Evolutionary conservation across 139 green algal species (phyloP), one percentile per base, ranked within the genome.

Genomic region (Chara braunii): DNA sequence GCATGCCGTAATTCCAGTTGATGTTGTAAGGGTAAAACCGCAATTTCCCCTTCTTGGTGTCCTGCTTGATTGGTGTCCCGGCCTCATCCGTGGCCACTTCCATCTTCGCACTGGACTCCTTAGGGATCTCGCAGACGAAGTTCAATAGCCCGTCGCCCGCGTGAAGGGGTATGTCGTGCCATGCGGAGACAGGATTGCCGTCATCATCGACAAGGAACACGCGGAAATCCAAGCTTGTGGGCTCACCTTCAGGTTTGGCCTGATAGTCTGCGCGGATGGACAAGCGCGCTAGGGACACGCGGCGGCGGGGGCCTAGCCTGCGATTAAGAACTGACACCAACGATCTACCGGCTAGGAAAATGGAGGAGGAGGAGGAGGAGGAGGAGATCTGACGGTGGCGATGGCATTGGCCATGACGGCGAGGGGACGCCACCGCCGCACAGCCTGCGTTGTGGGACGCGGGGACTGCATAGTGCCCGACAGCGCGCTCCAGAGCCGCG

Each of bases 11-110:
- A 87, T 98, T 99, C 92, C 92, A 98, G 86, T 99, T 96, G 85
- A 99, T 99, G 90, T 98, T 98, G 88, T 98, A 94, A 43, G 88
- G 94, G 85, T 99, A 99, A 85, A 93, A 93, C 5, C 94, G 73
- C 45, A 99, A 82, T 80, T 97, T 97, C 77, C 90, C 94, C 84
- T 99, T 99, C 87, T 99, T 99, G 51, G 83, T 92, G 78, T 97
- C 93, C 76, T 99, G 94, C 86, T 98, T 99, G 87, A 99, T 97
- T 57, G 91, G 94, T 12, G 78, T 98, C 54, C 60, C 74, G 18
- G 77, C 65, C 86, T 98, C 93, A 54, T 97, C 90, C 6, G 89
- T 96, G 48, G 92, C 90, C 0, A 94, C 83, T 78, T 98, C 94
- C 89, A 99, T 97, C 87, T 99, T 99, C 36, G 94, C 94, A 1